These are phyloP conservation scores for Arabidopsis lyrata DNA, from an alignment of 441 rosid genomes.

Conservation along the genomic window DNA sequence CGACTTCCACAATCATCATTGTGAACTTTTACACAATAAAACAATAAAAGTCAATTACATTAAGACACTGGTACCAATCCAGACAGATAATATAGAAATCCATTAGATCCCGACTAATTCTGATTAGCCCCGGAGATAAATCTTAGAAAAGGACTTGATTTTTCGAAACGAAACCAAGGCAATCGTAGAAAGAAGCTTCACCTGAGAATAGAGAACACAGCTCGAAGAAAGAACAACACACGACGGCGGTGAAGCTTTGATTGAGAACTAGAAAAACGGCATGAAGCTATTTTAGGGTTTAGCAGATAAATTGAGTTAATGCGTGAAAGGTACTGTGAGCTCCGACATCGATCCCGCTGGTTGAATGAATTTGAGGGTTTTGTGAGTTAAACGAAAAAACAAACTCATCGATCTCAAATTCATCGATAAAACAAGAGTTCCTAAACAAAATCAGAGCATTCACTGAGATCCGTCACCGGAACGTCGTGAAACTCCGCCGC, in stretches of 20 bases:
- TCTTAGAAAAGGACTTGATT: neutral
- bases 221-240: neutral
- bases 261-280: neutral
- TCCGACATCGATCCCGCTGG: slow-evolving; percentile 22
- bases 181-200: slow-evolving; percentile 23
- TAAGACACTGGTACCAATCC: neutral
- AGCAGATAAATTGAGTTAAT: slow-evolving; percentile 11
- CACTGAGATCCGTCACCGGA: too few species aligned
- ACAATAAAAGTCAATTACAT: neutral
- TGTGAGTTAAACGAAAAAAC: neutral
- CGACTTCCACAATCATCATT: too few species aligned
- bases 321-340: slow-evolving; percentile 8
- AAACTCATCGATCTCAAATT: too few species aligned
- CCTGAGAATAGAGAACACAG: slow-evolving; percentile 28
- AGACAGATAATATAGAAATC: neutral
- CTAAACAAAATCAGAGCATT: too few species aligned
- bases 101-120: neutral
- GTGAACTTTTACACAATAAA: too few species aligned
- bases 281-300: slow-evolving; percentile 25
- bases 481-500: too few species aligned
- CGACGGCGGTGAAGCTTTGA: slow-evolving; percentile 31
- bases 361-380: slow-evolving; percentile 18
- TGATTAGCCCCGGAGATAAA: neutral
- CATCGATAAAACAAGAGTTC: too few species aligned
- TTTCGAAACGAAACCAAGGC: slow-evolving; percentile 12